A percentile compares a stretch with the other conserved stretches of the same genome.
Evolutionary conservation across 1,284 basidiomycete species (phyloP).

Genomic region (Anthracocystis panici-leucophaei): DNA sequence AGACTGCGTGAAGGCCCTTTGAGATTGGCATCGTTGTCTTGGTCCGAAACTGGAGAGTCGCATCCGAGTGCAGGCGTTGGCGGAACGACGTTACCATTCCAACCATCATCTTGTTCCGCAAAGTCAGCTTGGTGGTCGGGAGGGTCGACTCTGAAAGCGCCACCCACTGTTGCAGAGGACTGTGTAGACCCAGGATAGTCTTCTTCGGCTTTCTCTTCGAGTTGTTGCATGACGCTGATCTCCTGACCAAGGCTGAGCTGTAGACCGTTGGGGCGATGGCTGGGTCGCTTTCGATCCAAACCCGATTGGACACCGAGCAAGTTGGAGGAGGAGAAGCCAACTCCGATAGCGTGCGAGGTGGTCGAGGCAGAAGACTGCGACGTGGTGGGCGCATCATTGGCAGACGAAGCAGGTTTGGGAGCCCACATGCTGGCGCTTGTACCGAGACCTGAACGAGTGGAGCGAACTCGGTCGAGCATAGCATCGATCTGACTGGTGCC

Average conservation of each 20-base stretch:
- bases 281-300: slow-evolving; percentile 37
- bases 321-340: slow-evolving; percentile 26
- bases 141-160: slow-evolving; percentile 26
- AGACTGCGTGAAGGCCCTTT: slow-evolving; percentile 32
- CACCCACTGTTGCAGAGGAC: slow-evolving; percentile 24
- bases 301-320: slow-evolving; percentile 38
- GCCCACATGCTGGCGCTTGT: slow-evolving; percentile 55
- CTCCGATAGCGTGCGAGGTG: slow-evolving; percentile 28
- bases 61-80: slow-evolving; percentile 44
- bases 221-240: slow-evolving; percentile 51
- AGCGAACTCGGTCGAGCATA: slow-evolving; percentile 49
- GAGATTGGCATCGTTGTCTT: slow-evolving; percentile 1
- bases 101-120: slow-evolving; percentile 9
- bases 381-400: slow-evolving; percentile 4
- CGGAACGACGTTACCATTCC: slow-evolving; percentile 46
- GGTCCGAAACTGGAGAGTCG: slow-evolving; percentile 38
- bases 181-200: slow-evolving; percentile 26
- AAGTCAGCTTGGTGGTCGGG: slow-evolving; percentile 18
- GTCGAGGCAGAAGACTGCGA: slow-evolving; percentile 3
- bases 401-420: slow-evolving; percentile 24
- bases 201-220: slow-evolving; percentile 49
- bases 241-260: slow-evolving; percentile 49
- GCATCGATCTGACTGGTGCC: slow-evolving; percentile 37
- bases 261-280: slow-evolving; percentile 49
- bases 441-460: slow-evolving; percentile 38